Percentiles rank a stretch among this genome's conserved stretches.
Conservation (phyloP, 1,284 basidiomycete genomes). For the Apiotrichum gamsii region DNA sequence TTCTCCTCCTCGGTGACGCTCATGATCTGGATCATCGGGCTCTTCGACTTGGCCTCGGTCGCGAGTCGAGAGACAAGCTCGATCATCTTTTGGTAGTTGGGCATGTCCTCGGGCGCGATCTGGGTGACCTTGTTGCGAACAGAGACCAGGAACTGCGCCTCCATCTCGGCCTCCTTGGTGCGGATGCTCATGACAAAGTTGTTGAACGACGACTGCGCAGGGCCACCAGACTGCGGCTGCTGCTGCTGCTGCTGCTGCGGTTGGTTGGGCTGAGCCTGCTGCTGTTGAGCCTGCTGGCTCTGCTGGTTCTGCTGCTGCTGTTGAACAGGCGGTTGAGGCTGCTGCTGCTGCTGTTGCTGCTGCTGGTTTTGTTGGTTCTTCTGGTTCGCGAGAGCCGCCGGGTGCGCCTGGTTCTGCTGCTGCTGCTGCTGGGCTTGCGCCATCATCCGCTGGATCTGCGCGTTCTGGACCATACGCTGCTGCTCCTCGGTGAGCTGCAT, state of each 20-base stretch:
- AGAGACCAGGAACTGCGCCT: slow-evolving; percentile 6
- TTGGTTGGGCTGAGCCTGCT: neutral
- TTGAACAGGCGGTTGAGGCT: no score
- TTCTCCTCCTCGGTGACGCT: slow-evolving; percentile 12
- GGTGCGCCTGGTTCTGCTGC: neutral
- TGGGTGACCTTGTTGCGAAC: neutral
- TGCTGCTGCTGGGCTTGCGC: slow-evolving; percentile 7
- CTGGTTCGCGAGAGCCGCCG: neutral
- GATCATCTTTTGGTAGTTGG: slow-evolving; percentile 8
- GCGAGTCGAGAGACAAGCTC: slow-evolving; percentile 8
- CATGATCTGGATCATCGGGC: slow-evolving; percentile 15
- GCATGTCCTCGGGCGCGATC: slow-evolving; percentile 14
- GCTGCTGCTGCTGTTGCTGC: slow-evolving; percentile 4
- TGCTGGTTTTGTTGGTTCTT: no score
- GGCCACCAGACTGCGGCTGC: neutral
- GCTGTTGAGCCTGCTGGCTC: neutral
- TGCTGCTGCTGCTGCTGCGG: slow-evolving; percentile 4
- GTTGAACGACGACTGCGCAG: neutral
- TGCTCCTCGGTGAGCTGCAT: slow-evolving; percentile 15
- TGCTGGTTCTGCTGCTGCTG: neutral
- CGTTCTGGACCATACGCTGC: slow-evolving; percentile 3
- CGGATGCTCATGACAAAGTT: slow-evolving; percentile 14
- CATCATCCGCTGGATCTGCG: slow-evolving; percentile 10
- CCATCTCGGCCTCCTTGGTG: slow-evolving; percentile 13
- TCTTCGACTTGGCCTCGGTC: slow-evolving; percentile 14